Evolutionary conservation across 345 rosid genomes (phyloP).

Genomic region (sweet orange (Citrus sinensis)): DVS_A1.0 CM039168.1:30337001-30337500

Average conservation of each 20-base stretch:
- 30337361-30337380: constrained; percentile 44
- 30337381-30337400: constrained; percentile 22
- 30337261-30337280: background rate
- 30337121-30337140: constrained; percentile 22
- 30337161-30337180: constrained; percentile 32
- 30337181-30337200: constrained; percentile 30
- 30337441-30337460: constrained; percentile 24
- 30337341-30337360: constrained; percentile 39
- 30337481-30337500: constrained; percentile 29
- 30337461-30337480: constrained; percentile 36
- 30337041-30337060: constrained; percentile 28
- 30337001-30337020: constrained; percentile 9
- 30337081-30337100: background rate
- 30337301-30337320: constrained; percentile 41
- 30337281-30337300: constrained; percentile 10
- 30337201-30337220: constrained; percentile 25
- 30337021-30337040: background rate
- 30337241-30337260: constrained; percentile 28
- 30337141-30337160: constrained; percentile 31
- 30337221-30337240: constrained; percentile 24
- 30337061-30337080: constrained; percentile 18
- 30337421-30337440: constrained; percentile 35
- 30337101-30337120: constrained; percentile 16
- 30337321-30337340: constrained; percentile 29
- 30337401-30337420: constrained; percentile 41